These are phyloP conservation scores for Fusarium sp. DNA, from an alignment of 2,329 filamentous ascomycete genomes.

Conservation along the genomic window DNA sequence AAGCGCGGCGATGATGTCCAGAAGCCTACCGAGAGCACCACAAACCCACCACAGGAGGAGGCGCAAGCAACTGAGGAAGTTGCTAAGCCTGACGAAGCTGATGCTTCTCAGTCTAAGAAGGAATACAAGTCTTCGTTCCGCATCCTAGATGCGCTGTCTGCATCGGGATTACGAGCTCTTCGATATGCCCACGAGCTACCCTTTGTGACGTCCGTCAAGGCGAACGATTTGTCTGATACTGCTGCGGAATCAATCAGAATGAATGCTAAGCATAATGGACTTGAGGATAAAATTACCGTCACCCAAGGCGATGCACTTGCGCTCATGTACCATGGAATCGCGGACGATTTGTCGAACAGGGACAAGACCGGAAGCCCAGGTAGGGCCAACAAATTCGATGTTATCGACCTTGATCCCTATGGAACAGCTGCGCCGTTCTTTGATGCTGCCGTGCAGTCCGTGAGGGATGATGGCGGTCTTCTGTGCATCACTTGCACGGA, in stretches of 20 bases:
- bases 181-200: slow-evolving; percentile 94
- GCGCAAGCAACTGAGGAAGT: slow-evolving; percentile 31
- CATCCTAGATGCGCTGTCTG: slow-evolving; percentile 95
- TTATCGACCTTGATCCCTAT: slow-evolving; percentile 97
- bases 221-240: slow-evolving; percentile 86
- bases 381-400: slow-evolving; percentile 77
- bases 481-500: slow-evolving; percentile 97
- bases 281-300: slow-evolving; percentile 77
- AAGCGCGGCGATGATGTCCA: slow-evolving; percentile 58
- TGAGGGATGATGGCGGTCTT: slow-evolving; percentile 86
- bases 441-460: slow-evolving; percentile 87
- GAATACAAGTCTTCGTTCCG: slow-evolving; percentile 68
- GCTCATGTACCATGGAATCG: slow-evolving; percentile 86
- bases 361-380: slow-evolving; percentile 56
- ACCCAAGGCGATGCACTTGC: slow-evolving; percentile 86
- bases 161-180: slow-evolving; percentile 89
- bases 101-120: slow-evolving; percentile 45
- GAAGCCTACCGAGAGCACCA: slow-evolving; percentile 27
- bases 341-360: slow-evolving; percentile 62
- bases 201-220: slow-evolving; percentile 82
- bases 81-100: slow-evolving; percentile 19
- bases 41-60: slow-evolving; percentile 24
- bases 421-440: slow-evolving; percentile 93
- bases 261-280: slow-evolving; percentile 86
- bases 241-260: slow-evolving; percentile 84